Evolutionary conservation across 768 basidiomycete species (phyloP).

Genomic region (Trametes sanguinea): DNA sequence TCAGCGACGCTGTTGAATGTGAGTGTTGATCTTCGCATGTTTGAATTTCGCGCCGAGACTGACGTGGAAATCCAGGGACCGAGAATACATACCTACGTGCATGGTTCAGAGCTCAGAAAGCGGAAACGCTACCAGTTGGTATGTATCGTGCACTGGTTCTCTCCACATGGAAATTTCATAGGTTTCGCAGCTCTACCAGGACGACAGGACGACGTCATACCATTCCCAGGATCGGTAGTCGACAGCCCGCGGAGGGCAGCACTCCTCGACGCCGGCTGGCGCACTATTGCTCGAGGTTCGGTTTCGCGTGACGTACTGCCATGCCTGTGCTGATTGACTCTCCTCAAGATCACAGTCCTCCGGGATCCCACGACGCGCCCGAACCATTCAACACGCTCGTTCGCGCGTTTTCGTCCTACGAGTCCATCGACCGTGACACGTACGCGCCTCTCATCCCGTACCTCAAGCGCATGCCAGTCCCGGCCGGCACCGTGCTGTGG

Average conservation of each 20-base stretch:
- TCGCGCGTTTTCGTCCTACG: conserved; percentile 79
- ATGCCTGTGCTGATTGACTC: conserved; percentile 11
- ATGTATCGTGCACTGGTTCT: conserved; percentile 34
- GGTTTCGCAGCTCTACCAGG: conserved; percentile 52
- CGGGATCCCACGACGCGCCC: conserved; percentile 29
- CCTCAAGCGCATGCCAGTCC: conserved; percentile 62
- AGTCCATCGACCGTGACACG: conserved; percentile 52
- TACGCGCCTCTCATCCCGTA: conserved; percentile 70
- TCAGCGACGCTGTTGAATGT: conserved; percentile 95
- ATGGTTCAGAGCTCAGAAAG: conserved; percentile 71
- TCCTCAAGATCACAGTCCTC: conserved; percentile 11
- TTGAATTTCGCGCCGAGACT: no score
- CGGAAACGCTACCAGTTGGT: conserved; percentile 50
- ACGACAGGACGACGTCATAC: conserved; percentile 53
- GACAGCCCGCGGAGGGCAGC: conserved; percentile 67
- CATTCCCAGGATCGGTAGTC: conserved; percentile 47
- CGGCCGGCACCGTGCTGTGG: conserved; percentile 71
- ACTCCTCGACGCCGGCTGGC: conserved; percentile 68
- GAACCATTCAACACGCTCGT: conserved; percentile 78
- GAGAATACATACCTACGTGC: conserved; percentile 90
- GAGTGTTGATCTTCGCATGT: no score
- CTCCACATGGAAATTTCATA: not conserved
- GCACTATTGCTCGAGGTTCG: conserved; percentile 65
- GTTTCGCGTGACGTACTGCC: not conserved
- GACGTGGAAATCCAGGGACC: conserved; percentile 63